Base-by-base conservation (phyloP, 192 early-diverging fungal species). In the Rhizoclosmatium globosum region DNA sequence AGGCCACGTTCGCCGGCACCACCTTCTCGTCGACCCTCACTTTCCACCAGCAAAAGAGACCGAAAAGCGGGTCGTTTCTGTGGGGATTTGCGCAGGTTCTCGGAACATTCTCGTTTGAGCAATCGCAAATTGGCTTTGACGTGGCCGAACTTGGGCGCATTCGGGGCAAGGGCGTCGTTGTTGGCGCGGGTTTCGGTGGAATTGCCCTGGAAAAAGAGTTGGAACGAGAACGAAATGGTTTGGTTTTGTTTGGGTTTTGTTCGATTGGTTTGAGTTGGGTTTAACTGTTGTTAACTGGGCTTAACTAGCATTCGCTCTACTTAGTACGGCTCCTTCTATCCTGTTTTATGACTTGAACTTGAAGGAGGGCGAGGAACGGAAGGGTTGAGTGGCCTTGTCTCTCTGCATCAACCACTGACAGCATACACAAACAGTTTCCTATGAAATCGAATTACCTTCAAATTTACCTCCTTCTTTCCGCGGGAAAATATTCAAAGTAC, bases 11-110 rank as follows among this genome's bases (percentile, higher is more conserved):
- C 9, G 19, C 9, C 53, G 53, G 53, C 53, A 19, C 7, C 53
- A 56, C 53, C 9, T 56, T 56, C 53, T 19, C 9, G 9, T 6
- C 31, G 43, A 41, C 31, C 6, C 64, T 43, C 64, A 11, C 7
- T n/a, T 65, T 31, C 53, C 19, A 7, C 9, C 7, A 56, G n/a
- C n/a, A n/a, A n/a, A n/a, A n/a, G n/a, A n/a, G n/a, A 7, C 7
- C 9, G 9, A n/a, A 56, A 15, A n/a, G 53, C 53, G 23, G 70
- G 11, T 56, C 53, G 9, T 39, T 95, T 57, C 79, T 92, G 3
- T 92, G 90, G 91, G 92, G 88, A 13, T 94, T 93, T 86, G 92
- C 90, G 4, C 94, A 95, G 67, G 87, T 95, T 47, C 88, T 90
- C 2, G 94, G 94, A 2, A 85, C 90, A 31, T 94, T 95, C 76